These are phyloP conservation scores for Calycina herbarum DNA, from an alignment of 2,329 filamentous ascomycete species.

Conservation along the genomic window DNA sequence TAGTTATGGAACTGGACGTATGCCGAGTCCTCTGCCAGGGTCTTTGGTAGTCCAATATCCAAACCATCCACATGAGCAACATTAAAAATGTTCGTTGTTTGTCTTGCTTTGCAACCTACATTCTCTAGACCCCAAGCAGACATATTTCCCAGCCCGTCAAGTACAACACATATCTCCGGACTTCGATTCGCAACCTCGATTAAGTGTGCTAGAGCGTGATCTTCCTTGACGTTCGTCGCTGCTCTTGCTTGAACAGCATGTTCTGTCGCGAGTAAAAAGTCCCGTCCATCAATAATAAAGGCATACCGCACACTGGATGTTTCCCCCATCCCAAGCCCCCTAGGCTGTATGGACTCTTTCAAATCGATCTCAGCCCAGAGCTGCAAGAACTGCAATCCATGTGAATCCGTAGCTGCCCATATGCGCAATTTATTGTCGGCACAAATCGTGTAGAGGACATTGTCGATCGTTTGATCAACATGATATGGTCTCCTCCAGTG, in stretches of 20 bases:
- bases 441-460: conserved; percentile 88
- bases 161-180: conserved; percentile 82
- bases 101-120: conserved; percentile 68
- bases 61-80: conserved; percentile 72
- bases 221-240: conserved; percentile 54
- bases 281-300: conserved; percentile 79
- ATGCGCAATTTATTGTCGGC: conserved; percentile 77
- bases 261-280: conserved; percentile 77
- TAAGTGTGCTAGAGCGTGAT: conserved; percentile 77
- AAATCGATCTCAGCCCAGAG: conserved; percentile 83
- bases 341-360: conserved; percentile 61
- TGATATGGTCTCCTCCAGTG: conserved; percentile 83
- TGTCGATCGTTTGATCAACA: conserved; percentile 75
- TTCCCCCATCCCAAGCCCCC: conserved; percentile 21
- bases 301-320: conserved; percentile 57
- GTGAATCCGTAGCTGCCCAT: conserved; percentile 76
- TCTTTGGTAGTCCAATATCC: conserved; percentile 44
- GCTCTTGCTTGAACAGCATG: conserved; percentile 63
- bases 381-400: conserved; percentile 69
- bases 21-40: conserved; percentile 24
- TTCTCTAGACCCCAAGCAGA: conserved; percentile 92
- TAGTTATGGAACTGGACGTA: conserved; percentile 74
- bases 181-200: conserved; percentile 82
- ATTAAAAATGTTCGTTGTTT: conserved; percentile 74
- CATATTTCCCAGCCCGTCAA: conserved; percentile 84